Base-by-base conservation (phyloP, 768 basidiomycete genomes). In the Trametopsis cervina region DNA sequence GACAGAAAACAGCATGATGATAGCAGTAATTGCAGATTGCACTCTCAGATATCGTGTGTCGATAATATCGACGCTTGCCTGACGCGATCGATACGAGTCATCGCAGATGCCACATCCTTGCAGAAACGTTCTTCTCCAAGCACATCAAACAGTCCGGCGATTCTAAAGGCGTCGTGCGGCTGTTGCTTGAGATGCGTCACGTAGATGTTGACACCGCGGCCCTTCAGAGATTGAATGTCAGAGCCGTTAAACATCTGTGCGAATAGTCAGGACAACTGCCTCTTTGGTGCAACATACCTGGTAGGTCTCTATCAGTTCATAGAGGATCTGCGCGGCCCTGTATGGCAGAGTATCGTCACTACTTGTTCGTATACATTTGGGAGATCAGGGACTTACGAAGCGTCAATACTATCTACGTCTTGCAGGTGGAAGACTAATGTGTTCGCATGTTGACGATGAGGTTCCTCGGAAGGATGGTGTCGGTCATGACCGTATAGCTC, bases 371-470 rank as follows among this genome's bases (percentile, higher is more conserved):
- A n/a, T n/a, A n/a, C n/a, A n/a, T n/a, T n/a, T n/a, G n/a, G n/a
- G n/a, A n/a, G n/a, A n/a, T n/a, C n/a, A 9, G n/a, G 20, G 18
- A 69, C 85, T 64, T 59, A 94, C 87, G 89, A 91, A 6, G 95
- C 92, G 63, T 99, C 95, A 51, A 89, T 83, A 15, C 73, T 77
- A 49, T 93, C 89, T 3, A 96, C 86, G 66, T 98, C 95, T 11
- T 85, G 84, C 74, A 97, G 76, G 57, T 98, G 94, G 66, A 99
- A 93, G 18, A 96, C 89, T 20, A 97, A 66, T 2, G 81, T 81
- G 11, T 74, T 77, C 4, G 92, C 83, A 49, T 84, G 75, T 46
- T 81, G 77, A 53, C 92, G 73, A 12, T 80, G 73, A 0, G 89
- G 94, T 48, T 77, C 82, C 53, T 97, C 95, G 1, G 89, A 91